These are phyloP conservation scores for Thalassiosira ordinaria DNA, from an alignment of 352 stramenopile genomes.

Conservation along the genomic window DNA sequence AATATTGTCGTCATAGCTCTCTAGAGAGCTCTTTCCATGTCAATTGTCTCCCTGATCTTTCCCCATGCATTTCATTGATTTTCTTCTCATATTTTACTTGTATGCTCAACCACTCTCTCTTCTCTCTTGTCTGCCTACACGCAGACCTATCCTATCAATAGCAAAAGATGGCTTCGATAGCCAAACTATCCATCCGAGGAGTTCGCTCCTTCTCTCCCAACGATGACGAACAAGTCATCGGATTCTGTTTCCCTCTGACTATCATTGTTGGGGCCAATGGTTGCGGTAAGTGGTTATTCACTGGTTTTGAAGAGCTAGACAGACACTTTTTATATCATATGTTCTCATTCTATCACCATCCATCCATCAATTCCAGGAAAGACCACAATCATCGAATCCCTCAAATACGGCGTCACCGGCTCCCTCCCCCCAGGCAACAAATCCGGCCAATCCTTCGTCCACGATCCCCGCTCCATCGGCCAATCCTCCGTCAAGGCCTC, in stretches of 20 bases:
- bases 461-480: conserved; percentile 92
- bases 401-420: conserved; percentile 97
- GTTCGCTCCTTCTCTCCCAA: conserved; percentile 97
- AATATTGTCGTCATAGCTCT: too few species aligned
- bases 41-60: too few species aligned
- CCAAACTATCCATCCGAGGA: conserved; percentile 98
- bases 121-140: too few species aligned
- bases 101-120: too few species aligned
- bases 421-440: conserved; percentile 91
- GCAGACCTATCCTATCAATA: too few species aligned
- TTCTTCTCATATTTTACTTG: too few species aligned
- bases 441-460: conserved; percentile 92
- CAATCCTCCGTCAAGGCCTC: conserved; percentile 87
- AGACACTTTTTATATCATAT: too few species aligned
- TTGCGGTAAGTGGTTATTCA: conserved; percentile 62
- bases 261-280: conserved; percentile 91
- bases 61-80: too few species aligned
- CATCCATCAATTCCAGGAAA: conserved; percentile 87
- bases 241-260: conserved; percentile 99
- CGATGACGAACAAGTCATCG: conserved; percentile 91
- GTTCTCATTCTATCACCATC: neutral
- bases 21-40: too few species aligned
- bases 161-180: conserved; percentile 96
- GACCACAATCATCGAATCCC: conserved; percentile 99
- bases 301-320: too few species aligned